Percentiles rank a stretch among this genome's conserved stretches.
Conservation (phyloP, 495 filamentous ascomycete species). For the Daldinia vernicosa region DNA sequence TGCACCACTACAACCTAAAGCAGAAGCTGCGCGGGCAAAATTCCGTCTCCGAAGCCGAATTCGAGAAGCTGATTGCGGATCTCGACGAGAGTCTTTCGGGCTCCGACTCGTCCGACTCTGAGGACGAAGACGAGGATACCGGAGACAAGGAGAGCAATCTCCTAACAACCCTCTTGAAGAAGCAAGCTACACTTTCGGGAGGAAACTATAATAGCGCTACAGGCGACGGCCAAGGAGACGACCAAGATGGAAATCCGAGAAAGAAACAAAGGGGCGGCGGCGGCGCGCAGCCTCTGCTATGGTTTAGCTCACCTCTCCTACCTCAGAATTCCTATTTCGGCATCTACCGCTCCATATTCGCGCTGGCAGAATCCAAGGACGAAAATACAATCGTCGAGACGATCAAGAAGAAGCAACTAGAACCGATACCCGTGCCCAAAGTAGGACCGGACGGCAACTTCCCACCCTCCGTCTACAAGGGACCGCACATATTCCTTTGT, state of each 20-base stretch:
- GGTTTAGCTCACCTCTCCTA: constrained; percentile 80
- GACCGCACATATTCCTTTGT: constrained; percentile 90
- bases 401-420: constrained; percentile 77
- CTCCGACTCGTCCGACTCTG: constrained; percentile 65
- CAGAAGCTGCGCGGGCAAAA: constrained; percentile 77
- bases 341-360: constrained; percentile 85
- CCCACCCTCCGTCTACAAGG: constrained; percentile 59
- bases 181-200: constrained; percentile 76
- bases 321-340: constrained; percentile 83
- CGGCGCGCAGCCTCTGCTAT: constrained; percentile 80
- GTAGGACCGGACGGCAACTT: constrained; percentile 58
- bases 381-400: constrained; percentile 69
- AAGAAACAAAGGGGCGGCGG: constrained; percentile 58
- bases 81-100: constrained; percentile 93
- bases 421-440: constrained; percentile 66
- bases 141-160: constrained; percentile 64
- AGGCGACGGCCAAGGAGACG: constrained; percentile 57
- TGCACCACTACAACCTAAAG: constrained; percentile 94
- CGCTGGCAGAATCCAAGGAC: constrained; percentile 70
- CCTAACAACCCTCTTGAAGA: constrained; percentile 78
- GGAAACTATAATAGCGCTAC: constrained; percentile 39
- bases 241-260: constrained; percentile 48
- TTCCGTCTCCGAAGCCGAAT: constrained; percentile 78
- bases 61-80: constrained; percentile 82
- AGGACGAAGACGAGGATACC: constrained; percentile 59